phyloP scores from a whole-genome alignment of 305 asterid species.

The Solanum hybrid region DNA sequence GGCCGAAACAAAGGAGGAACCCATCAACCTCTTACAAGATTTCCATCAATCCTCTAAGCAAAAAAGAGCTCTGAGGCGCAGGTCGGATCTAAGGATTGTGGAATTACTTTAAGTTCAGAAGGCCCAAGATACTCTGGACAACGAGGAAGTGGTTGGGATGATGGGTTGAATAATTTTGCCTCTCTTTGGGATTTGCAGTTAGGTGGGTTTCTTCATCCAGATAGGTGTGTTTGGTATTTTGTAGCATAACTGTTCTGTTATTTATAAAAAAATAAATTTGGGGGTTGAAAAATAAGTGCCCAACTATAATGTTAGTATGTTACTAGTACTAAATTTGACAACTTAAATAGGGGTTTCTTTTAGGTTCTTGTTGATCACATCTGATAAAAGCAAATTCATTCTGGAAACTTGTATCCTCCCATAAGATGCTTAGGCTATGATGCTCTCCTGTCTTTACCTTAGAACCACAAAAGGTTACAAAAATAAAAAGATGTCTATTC shows the following conservation, averaged over 20 bases:
- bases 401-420: not conserved
- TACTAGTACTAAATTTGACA: not conserved
- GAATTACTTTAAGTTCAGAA: not conserved
- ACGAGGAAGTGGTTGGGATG: not conserved
- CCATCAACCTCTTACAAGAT: not conserved
- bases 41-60: not conserved
- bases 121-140: not conserved
- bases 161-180: conserved; percentile 30
- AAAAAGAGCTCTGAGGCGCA: not conserved
- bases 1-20: not conserved
- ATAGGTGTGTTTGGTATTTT: conserved; percentile 40
- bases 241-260: not conserved
- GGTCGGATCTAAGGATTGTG: not conserved
- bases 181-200: conserved; percentile 69
- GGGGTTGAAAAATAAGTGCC: not conserved
- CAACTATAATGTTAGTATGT: not conserved
- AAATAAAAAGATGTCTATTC: not conserved
- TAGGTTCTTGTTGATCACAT: not conserved
- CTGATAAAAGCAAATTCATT: not conserved
- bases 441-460: not conserved
- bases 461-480: not conserved
- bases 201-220: conserved; percentile 89
- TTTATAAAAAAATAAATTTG: too few relatives aligned
- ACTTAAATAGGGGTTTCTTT: not conserved
- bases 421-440: not conserved